These are phyloP conservation scores for Centella asiatica DNA, from an alignment of 129 eudicot genomes.

Conservation along the genomic window DNA sequence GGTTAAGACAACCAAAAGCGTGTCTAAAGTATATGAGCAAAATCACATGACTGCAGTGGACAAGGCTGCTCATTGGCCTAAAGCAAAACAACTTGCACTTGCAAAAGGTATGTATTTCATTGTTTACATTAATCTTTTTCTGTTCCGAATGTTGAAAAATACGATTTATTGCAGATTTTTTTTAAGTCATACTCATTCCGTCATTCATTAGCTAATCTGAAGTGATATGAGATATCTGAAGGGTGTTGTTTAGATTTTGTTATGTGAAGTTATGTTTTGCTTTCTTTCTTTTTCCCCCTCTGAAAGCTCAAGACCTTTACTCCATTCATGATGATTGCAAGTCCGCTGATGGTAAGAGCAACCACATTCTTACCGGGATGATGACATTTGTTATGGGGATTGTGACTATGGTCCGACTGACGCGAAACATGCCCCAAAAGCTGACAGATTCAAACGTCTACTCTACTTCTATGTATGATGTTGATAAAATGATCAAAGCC, in stretches of 20 bases:
- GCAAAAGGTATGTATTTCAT: conserved; percentile 26
- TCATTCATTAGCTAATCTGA: not conserved
- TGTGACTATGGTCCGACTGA: conserved; percentile 37
- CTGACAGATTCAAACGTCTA: conserved; percentile 25
- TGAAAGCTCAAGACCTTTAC: not conserved
- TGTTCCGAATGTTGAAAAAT: not conserved
- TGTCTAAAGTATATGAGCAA: not conserved
- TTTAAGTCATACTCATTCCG: not conserved
- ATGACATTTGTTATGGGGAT: conserved; percentile 42
- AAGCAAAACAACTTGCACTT: conserved; percentile 10
- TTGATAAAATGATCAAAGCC: conserved; percentile 4
- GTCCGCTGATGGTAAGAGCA: conserved; percentile 8
- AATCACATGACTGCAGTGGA: conserved; percentile 21
- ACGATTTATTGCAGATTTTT: not conserved
- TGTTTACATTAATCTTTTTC: not conserved
- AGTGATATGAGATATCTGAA: not conserved
- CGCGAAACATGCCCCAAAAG: conserved; percentile 40
- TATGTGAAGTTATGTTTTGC: not conserved
- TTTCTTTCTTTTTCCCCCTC: not conserved
- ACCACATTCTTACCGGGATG: conserved; percentile 33
- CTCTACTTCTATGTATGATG: conserved; percentile 15
- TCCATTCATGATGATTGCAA: conserved; percentile 1
- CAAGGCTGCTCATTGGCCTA: conserved; percentile 28
- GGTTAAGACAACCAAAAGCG: not conserved
- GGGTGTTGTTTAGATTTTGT: not conserved